Evolutionary conservation across 208 protist genomes (phyloP), one percentile per base, ranked within the genome.

Genomic region (Phytomonas sp.): DNA sequence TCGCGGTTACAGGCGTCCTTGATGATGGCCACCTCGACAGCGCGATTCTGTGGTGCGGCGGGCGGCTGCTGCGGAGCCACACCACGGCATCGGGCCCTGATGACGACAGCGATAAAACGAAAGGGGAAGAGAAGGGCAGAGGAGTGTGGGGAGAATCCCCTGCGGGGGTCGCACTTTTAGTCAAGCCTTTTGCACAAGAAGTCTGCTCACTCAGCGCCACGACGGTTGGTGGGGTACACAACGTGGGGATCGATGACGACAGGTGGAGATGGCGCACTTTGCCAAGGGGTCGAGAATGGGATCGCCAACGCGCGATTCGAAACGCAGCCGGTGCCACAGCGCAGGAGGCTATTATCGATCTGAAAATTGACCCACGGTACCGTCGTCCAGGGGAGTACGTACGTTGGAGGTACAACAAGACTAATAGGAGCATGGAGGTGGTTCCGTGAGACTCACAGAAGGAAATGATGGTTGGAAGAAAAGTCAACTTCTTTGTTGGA

Each of bases 341-440:
- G 42, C 88, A 94, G 80, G 88, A 94, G 74, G 84, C 86, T 4
- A 71, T 94, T 34, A 76, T 94, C 12, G 82, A 88, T 63, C 71
- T 81, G 19, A 70, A 73, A 12, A 73, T 92, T 33, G 88, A 94
- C 60, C 78, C 82, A 5, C 76, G 88, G 12, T 94, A 94, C 60
- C 85, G 88, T 8, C 77, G 65, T 0, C 88, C 88, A 4, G 88
- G 88, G 1, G 82, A 91, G 52, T 83, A 74, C 52, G 65, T 86
- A 7, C 73, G 74, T 4, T 66, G 56, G 40, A 49, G 12, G 14
- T 49, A 49, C 40, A 49, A 49, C 40, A 49, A 49, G 40, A 12
- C 40, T 49, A 10, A 19, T 29, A 37, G 31, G 4, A 49, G 19
- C 63, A 34, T 32, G 63, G 8, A 29, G 67, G 26, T 32, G 8